Conservation (phyloP, 352 stramenopile genomes). For the Globisporangium perplexum region DNA sequence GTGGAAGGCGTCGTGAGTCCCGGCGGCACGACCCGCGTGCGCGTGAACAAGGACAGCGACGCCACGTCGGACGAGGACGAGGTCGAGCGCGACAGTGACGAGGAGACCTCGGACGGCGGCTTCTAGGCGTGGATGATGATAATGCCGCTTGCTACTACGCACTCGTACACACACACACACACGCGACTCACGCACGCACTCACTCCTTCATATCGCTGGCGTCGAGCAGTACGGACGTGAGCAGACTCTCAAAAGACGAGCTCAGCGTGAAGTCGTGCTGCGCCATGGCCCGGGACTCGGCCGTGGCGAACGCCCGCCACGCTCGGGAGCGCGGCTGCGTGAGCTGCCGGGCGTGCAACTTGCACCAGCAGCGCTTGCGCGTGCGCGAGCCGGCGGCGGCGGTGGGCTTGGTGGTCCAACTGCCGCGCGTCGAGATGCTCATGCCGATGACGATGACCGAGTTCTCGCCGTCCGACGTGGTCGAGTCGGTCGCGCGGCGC, state of each 20-base stretch:
- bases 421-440: constrained; percentile 12
- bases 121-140: too few species aligned
- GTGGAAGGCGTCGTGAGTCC: constrained; percentile 59
- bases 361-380: constrained; percentile 11
- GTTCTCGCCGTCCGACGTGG: constrained; percentile 3
- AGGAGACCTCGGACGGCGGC: constrained; percentile 23
- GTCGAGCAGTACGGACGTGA: constrained; percentile 9
- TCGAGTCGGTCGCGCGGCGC: constrained; percentile 2
- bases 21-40: constrained; percentile 53
- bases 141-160: too few species aligned
- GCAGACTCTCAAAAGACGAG: constrained; percentile 13
- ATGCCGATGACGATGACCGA: constrained; percentile 16
- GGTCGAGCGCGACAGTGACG: constrained; percentile 15
- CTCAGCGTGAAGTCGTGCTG: constrained; percentile 15
- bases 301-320: constrained; percentile 10
- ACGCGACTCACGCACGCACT: neutral
- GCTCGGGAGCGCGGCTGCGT: neutral
- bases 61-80: constrained; percentile 27
- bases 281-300: constrained; percentile 8
- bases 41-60: constrained; percentile 37
- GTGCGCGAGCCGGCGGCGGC: neutral
- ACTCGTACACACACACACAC: too few species aligned
- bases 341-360: constrained; percentile 9
- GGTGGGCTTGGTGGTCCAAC: neutral
- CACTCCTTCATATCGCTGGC: neutral